Percentiles rank a stretch among this genome's conserved stretches.
These are phyloP conservation scores for Cystobasidium tubakii DNA, from an alignment of 768 basidiomycete species.

Conservation along the genomic window DNA sequence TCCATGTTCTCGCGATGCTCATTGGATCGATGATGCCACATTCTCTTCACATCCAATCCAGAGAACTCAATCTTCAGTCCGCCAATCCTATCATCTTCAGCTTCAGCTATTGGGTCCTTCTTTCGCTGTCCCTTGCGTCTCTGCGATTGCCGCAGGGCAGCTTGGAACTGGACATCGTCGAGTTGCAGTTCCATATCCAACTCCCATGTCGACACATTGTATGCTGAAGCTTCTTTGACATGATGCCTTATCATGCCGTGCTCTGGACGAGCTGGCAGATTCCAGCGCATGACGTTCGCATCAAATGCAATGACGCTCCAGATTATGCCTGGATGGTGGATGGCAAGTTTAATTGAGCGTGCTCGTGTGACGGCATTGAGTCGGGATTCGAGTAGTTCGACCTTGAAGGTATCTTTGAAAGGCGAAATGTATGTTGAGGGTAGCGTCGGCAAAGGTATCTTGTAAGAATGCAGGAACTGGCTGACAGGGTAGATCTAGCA, in stretches of 20 bases:
- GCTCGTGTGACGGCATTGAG: constrained; percentile 60
- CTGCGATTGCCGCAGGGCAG: constrained; percentile 27
- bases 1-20: constrained; percentile 54
- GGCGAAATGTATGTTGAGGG: constrained; percentile 54
- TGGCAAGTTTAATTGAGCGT: constrained; percentile 62
- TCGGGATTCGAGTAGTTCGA: constrained; percentile 59
- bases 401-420: constrained; percentile 52
- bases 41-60: constrained; percentile 66
- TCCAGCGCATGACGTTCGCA: constrained; percentile 78
- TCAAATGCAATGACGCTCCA: constrained; percentile 94
- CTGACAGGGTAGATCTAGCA: constrained; percentile 43
- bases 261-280: constrained; percentile 60
- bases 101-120: constrained; percentile 39
- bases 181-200: constrained; percentile 67
- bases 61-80: constrained; percentile 62
- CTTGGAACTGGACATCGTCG: constrained; percentile 45
- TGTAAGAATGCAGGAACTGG: constrained; percentile 78
- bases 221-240: constrained; percentile 85
- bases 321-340: constrained; percentile 73
- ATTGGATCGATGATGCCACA: constrained; percentile 68
- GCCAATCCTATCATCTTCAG: constrained; percentile 37
- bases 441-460: constrained; percentile 60
- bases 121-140: constrained; percentile 46
- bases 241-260: constrained; percentile 71
- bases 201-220: constrained; percentile 66